Conservation (phyloP, 73 alveolate species). For the Tetrahymena elliotti region DNA sequence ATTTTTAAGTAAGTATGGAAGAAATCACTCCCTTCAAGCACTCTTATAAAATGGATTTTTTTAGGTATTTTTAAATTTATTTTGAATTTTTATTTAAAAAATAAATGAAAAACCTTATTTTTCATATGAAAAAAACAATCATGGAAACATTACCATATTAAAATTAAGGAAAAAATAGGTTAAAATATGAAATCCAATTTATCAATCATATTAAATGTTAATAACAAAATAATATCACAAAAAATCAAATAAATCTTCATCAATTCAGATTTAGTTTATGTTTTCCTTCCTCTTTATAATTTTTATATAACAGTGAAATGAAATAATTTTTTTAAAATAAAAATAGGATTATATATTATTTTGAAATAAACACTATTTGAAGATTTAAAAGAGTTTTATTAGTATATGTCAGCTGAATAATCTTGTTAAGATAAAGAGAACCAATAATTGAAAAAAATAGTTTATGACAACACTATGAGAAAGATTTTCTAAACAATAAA, state of each 20-base stretch:
- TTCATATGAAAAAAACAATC: too few relatives aligned
- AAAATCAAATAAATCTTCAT: too few relatives aligned
- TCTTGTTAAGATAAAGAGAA: background rate
- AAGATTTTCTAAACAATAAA: background rate
- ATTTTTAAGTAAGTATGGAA: background rate
- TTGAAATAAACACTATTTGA: background rate
- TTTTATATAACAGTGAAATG: too few relatives aligned
- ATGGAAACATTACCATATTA: too few relatives aligned
- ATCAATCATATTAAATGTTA: too few relatives aligned
- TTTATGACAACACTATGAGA: background rate
- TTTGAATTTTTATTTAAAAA: too few relatives aligned
- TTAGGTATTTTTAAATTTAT: background rate
- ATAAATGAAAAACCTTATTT: too few relatives aligned
- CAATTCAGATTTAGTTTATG: too few relatives aligned
- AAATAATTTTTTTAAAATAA: background rate
- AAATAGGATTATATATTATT: background rate
- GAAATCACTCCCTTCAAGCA: background rate
- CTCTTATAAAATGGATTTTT: background rate
- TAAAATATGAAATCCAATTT: too few relatives aligned
- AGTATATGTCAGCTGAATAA: background rate
- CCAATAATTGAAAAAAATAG: background rate
- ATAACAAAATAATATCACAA: too few relatives aligned
- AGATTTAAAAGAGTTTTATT: background rate
- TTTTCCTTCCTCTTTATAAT: too few relatives aligned
- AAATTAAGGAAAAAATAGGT: too few relatives aligned